Conservation (phyloP, 179 eudicot species). For the Nepenthes alata region DNA sequence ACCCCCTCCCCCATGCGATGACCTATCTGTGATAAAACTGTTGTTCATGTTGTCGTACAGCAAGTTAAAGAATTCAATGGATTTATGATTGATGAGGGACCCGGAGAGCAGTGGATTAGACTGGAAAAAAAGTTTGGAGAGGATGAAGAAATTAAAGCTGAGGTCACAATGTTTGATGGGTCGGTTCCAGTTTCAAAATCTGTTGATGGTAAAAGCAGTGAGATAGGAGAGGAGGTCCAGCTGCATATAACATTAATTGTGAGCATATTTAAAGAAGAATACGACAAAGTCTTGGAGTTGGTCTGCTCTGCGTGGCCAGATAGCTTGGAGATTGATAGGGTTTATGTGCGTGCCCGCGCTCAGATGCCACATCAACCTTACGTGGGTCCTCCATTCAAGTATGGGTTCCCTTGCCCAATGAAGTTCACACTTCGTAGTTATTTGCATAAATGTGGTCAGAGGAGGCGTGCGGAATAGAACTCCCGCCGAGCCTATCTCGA, state of each 20-base stretch:
- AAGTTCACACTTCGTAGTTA: background rate
- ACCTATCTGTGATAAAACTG: no score
- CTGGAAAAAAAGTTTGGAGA: slow-evolving; percentile 49
- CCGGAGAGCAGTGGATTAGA: slow-evolving; percentile 80
- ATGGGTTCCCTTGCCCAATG: slow-evolving; percentile 2
- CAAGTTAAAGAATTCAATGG: slow-evolving; percentile 34
- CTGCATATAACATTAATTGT: slow-evolving; percentile 56
- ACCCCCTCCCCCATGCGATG: no score
- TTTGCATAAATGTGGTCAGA: background rate
- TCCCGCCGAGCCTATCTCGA: background rate
- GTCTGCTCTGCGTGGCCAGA: slow-evolving; percentile 87
- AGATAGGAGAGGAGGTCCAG: slow-evolving; percentile 34
- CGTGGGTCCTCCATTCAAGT: slow-evolving; percentile 72
- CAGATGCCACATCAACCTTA: slow-evolving; percentile 33
- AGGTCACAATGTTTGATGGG: slow-evolving; percentile 74
- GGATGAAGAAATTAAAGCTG: slow-evolving; percentile 65
- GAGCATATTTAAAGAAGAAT: slow-evolving; percentile 44
- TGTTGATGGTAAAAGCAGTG: slow-evolving; percentile 21
- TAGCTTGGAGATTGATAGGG: slow-evolving; percentile 43
- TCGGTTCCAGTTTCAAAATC: slow-evolving; percentile 34
- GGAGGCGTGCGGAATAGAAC: background rate
- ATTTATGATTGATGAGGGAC: slow-evolving; percentile 50
- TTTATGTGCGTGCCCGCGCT: slow-evolving; percentile 39
- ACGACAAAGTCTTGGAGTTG: slow-evolving; percentile 47
- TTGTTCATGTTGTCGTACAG: slow-evolving; percentile 14